A percentile compares a stretch with the other conserved stretches of the same genome.
Conservation (phyloP, 805 yeast species). For the Yarrowia osloensis region DNA sequence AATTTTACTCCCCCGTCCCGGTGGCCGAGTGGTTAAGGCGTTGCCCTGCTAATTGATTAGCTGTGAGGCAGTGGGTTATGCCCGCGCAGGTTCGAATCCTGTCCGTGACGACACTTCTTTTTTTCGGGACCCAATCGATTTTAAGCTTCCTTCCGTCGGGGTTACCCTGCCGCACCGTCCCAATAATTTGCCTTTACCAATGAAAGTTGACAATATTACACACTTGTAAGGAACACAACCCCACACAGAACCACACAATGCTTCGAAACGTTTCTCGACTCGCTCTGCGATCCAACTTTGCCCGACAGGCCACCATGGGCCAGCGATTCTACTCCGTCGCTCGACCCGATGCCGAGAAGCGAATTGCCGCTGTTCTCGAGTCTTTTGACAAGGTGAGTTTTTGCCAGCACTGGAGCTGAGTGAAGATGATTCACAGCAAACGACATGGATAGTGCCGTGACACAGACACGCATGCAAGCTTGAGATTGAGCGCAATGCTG, state of each 20-base stretch:
- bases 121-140: slow-evolving; percentile 39
- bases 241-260: slow-evolving; percentile 16
- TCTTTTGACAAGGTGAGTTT: slow-evolving; percentile 61
- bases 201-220: slow-evolving; percentile 24
- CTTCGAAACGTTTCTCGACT: slow-evolving; percentile 31
- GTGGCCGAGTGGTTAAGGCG: slow-evolving; percentile 96
- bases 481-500: background rate
- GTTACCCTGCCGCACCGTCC: slow-evolving; percentile 16
- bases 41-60: slow-evolving; percentile 69
- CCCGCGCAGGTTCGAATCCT: slow-evolving; percentile 99
- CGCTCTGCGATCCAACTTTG: slow-evolving; percentile 26
- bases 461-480: background rate
- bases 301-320: slow-evolving; percentile 21
- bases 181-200: slow-evolving; percentile 27
- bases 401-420: slow-evolving; percentile 17
- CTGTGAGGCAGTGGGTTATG: slow-evolving; percentile 73
- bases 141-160: background rate
- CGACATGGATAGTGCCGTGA: background rate
- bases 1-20: slow-evolving; percentile 48
- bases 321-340: slow-evolving; percentile 59
- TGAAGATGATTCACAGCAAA: background rate
- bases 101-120: slow-evolving; percentile 86
- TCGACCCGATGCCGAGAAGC: slow-evolving; percentile 75
- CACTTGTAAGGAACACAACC: slow-evolving; percentile 14
- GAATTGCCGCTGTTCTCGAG: slow-evolving; percentile 77